Percentiles rank a stretch among this genome's conserved stretches.
Conservation (phyloP, 371 early-diverging fungal species). For the Blakeslea trispora region DNA sequence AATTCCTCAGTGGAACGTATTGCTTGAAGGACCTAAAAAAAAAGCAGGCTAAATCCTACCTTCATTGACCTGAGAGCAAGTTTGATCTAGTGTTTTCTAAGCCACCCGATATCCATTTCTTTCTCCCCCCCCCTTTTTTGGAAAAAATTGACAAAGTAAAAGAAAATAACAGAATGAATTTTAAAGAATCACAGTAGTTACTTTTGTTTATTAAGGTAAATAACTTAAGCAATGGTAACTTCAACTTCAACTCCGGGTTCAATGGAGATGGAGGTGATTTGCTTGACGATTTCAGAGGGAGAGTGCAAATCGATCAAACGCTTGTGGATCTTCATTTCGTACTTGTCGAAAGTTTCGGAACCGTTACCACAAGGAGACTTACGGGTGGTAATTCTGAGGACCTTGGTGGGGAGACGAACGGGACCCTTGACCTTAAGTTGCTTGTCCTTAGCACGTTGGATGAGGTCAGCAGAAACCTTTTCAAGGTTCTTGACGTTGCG, state of each 20-base stretch:
- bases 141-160: too few species aligned
- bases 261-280: constrained; percentile 98
- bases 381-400: constrained; percentile 97
- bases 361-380: constrained; percentile 99
- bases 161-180: too few species aligned
- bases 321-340: constrained; percentile 99
- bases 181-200: background rate
- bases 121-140: too few species aligned
- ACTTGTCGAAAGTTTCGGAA: constrained; percentile 99
- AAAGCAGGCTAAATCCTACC: too few species aligned
- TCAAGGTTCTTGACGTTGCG: constrained; percentile 98
- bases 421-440: constrained; percentile 97
- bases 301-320: constrained; percentile 97
- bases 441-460: constrained; percentile 98
- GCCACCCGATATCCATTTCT: too few species aligned
- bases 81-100: too few species aligned
- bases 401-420: constrained; percentile 98
- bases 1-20: too few species aligned
- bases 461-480: constrained; percentile 96
- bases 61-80: too few species aligned
- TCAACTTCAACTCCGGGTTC: constrained; percentile 99
- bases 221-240: constrained; percentile 91
- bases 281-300: constrained; percentile 98
- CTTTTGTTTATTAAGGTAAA: background rate
- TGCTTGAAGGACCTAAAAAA: too few species aligned